Base-by-base conservation (phyloP, 768 basidiomycete genomes). In the Suillus fuscotomentosus region DNA sequence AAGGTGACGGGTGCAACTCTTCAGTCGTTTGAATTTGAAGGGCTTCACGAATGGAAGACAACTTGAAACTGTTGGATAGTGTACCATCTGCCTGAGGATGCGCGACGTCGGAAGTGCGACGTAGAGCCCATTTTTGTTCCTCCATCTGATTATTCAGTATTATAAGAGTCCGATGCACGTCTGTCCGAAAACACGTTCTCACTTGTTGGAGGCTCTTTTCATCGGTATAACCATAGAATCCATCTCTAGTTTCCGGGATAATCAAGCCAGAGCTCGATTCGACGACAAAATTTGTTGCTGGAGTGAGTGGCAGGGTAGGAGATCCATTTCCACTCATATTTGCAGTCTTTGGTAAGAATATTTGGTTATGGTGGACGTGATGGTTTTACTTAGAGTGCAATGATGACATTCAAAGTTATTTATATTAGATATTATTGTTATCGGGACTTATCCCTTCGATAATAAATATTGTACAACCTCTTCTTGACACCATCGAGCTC, bases 151-250 rank as follows among this genome's bases (percentile, higher is more conserved):
- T 24, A 47, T 22, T 17, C 60, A 60, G 39, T 39, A 38, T 48
- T 38, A n/a, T 57, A 63, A 61, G 36, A 68, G 38, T 63, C 24
- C 13, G 22, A 50, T 55, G 62, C 47, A 42, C 56, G 24, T 48
- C 34, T 47, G 60, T 50, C 48, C 39, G 27, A 55, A 65, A 31
- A 57, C 60, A 51, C 43, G 56, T 24, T 82, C 84, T 67, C 78
- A 91, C 91, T 68, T 91, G 89, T 69, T 88, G 87, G 38, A 90
- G 81, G 42, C 78, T 87, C 70, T 89, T 90, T 77, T 94, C 93
- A 68, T 94, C 91, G 24, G 80, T 80, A 74, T 94, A 94, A 10
- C 88, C 88, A 73, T 90, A 94, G 75, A 87, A 94, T 0, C 88
- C 90, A 70, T 92, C 90, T 67, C 84, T 83, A 3, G 85, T 75